Conservation (phyloP, 139 green algal species). For the Desmodesmus armatus region DNA sequence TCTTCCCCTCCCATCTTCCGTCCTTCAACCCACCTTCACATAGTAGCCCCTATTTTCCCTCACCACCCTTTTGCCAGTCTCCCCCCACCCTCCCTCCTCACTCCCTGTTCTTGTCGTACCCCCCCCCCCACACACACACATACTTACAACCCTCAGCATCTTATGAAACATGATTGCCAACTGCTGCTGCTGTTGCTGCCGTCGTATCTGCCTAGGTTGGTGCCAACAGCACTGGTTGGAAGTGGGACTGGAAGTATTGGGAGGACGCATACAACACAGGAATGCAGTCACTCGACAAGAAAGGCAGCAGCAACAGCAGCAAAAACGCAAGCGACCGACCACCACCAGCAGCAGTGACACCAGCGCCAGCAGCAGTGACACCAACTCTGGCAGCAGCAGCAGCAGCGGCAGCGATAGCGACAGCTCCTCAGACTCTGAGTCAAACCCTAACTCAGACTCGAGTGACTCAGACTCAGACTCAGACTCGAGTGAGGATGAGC, state of each 20-base stretch:
- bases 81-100: no score
- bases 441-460: not conserved
- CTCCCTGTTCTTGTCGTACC: no score
- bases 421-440: not conserved
- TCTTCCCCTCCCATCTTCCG: no score
- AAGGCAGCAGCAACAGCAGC: slow-evolving; percentile 23
- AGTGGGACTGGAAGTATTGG: slow-evolving; percentile 85
- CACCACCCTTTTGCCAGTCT: no score
- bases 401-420: slow-evolving; percentile 6
- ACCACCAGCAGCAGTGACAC: slow-evolving; percentile 8
- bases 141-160: no score
- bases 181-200: no score
- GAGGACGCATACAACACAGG: slow-evolving; percentile 81
- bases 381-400: not conserved
- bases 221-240: slow-evolving; percentile 52
- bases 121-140: no score
- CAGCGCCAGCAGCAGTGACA: not conserved
- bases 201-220: no score
- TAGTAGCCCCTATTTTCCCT: no score
- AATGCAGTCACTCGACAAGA: slow-evolving; percentile 1
- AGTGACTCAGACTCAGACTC: slow-evolving; percentile 23
- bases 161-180: no score
- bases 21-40: no score
- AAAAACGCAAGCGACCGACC: slow-evolving; percentile 4
- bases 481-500: slow-evolving; percentile 40